Evolutionary conservation across 208 protist genomes (phyloP).

Genomic region (Hexamita inflata): DNA sequence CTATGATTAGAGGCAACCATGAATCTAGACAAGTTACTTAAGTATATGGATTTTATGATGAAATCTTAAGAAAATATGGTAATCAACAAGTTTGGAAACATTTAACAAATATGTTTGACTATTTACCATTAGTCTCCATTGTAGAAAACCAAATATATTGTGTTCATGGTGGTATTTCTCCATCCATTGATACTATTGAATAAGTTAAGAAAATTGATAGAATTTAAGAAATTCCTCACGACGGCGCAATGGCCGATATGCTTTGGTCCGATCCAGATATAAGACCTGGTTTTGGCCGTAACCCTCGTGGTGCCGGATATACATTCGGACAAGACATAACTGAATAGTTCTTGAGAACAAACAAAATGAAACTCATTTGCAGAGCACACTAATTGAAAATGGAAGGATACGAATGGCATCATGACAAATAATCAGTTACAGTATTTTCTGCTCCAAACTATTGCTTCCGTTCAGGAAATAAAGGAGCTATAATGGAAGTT

Average conservation of each 20-base stretch:
- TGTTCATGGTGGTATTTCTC: constrained; percentile 76
- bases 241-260: constrained; percentile 93
- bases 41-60: constrained; percentile 97
- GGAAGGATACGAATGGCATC: constrained; percentile 34
- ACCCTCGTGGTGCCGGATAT: constrained; percentile 45
- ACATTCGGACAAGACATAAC: constrained; percentile 40
- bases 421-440: constrained; percentile 51
- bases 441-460: constrained; percentile 67
- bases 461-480: constrained; percentile 49
- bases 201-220: constrained; percentile 63
- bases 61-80: constrained; percentile 89
- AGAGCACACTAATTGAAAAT: constrained; percentile 36
- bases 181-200: constrained; percentile 69
- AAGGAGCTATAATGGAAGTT: constrained; percentile 34
- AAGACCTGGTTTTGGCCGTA: constrained; percentile 7
- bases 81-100: constrained; percentile 69
- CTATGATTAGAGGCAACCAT: constrained; percentile 88
- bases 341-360: constrained; percentile 31
- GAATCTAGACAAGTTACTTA: constrained; percentile 89
- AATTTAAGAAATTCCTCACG: constrained; percentile 78
- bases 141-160: constrained; percentile 89
- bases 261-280: constrained; percentile 71
- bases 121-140: constrained; percentile 79
- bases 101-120: constrained; percentile 91
- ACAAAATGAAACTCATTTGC: constrained; percentile 32